Base-by-base conservation (phyloP, 2,329 filamentous ascomycete species). In the Parastagonospora nodorum region DNA sequence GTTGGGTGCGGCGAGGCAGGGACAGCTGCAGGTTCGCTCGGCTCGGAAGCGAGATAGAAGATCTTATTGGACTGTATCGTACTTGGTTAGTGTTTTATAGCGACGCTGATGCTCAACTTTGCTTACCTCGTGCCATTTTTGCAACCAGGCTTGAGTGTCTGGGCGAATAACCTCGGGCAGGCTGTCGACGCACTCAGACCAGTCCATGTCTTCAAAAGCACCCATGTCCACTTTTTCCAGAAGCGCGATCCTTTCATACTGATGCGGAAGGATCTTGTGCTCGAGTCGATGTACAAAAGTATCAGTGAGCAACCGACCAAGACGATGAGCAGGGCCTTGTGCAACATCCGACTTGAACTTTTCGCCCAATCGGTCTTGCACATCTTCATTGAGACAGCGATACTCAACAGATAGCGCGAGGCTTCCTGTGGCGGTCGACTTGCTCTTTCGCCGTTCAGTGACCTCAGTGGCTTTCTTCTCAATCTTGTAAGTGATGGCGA, bases 401-500 rank as follows among this genome's bases (percentile, higher is more conserved):
- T 96, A 97, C 50, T 86, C 78, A 4, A 97, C 80, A 41, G 84
- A 84, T 24, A 97, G 79, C 12, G 87, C 83, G 70, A 92, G 67
- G 40, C 69, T 73, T 8, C 43, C 67, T 12, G 55, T 64, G 24
- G 48, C 78, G 75, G 11, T 72, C 2, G 41, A 43, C 66, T 56
- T 58, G 31, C 57, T 61, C 48, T 66, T 45, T 44, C 58, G 53
- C 32, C 55, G 52, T 24, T 61, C 50, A 8, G 74, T 60, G 19
- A 60, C 64, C 0, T 69, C 60, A 1, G 60, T 63, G 0, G 60
- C 48, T 50, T 84, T 88, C 35, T 84, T 82, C 0, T 74, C 84
- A 46, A 97, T 88, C 66, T 87, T 90, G 76, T 95, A 96, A 0
- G 93, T 77, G 8, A 96, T 74, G 11, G 88, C 89, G 1, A 90